Base-by-base conservation (phyloP, 495 filamentous ascomycete genomes). In the Haplographium delicatum region DNA sequence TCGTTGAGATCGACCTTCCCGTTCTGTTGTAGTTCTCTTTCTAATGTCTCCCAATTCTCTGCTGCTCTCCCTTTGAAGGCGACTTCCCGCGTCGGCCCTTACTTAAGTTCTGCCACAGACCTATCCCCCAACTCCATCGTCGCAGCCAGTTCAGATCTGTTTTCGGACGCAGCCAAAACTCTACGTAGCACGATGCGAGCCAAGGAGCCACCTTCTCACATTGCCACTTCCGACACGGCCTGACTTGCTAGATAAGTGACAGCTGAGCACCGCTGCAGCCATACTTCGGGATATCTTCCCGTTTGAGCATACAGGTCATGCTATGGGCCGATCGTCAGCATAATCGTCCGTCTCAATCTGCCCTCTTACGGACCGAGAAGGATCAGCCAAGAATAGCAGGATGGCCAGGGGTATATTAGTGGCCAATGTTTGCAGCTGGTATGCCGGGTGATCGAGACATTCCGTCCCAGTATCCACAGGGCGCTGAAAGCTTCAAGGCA, bases 281-380 rank as follows among this genome's bases (percentile, higher is more conserved):
- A 37, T 47, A 9, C 41, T 53, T 26, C 24, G 42, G 41, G 30
- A 47, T 53, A 47, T 39, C 50, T 53, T 53, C 50, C 31, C 24
- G 22, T 44, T 51, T 43, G 26, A 34, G 30, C 31, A 39, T 40
- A 20, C 13, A 19, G 40, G 30, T 23, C 20, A 46, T 46, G 43
- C 5, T 2, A 39, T 26, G 41, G 31, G 41, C 41, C 25, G 41
- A 47, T 45, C 22, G 19, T 33, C 22, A 47, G 50, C 28, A 53
- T 46, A 30, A 39, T 47, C 31, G 8, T 39, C 31, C 22, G 30
- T 25, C 47, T 50, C 19, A 50, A 50, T 41, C 47, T 30, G 24
- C 5, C 46, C 47, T 50, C 24, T 41, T 50, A 31, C 25, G 34
- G 23, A 41, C 25, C 18, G 34, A 33, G 45, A 39, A 33, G 30